Percentiles rank a stretch among this genome's conserved stretches.
Evolutionary conservation across 2,329 filamentous ascomycete species (phyloP).

Genomic region (Emmonsiellopsis sp.): DNA sequence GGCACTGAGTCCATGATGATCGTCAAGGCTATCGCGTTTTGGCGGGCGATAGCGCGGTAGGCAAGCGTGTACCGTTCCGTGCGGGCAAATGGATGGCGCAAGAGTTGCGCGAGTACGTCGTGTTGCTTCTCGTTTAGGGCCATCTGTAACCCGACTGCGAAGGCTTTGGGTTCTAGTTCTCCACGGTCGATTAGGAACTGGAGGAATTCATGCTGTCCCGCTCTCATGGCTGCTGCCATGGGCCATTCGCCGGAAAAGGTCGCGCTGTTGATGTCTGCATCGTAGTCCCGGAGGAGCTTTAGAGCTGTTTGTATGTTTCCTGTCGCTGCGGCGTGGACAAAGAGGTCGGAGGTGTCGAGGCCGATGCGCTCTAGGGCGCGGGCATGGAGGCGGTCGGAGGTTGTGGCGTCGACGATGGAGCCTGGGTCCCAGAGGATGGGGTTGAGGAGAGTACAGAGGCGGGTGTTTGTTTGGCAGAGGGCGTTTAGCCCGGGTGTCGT

Average conservation of each 20-base stretch:
- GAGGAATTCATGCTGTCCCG: not conserved
- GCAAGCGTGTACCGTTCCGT: no score
- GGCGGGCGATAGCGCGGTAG: no score
- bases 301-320: not conserved
- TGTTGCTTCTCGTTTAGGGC: not conserved
- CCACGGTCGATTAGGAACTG: not conserved
- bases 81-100: no score
- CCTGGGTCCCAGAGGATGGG: not conserved
- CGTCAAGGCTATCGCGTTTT: no score
- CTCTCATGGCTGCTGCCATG: not conserved
- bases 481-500: not conserved
- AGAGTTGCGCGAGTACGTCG: not conserved
- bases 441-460: not conserved
- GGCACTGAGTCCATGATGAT: no score
- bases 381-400: not conserved
- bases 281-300: not conserved
- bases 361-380: not conserved
- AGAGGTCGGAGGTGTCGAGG: not conserved
- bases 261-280: not conserved
- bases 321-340: not conserved
- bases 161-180: not conserved
- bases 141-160: not conserved
- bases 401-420: not conserved
- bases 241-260: not conserved
- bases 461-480: not conserved